Percentiles rank a stretch among this genome's conserved stretches.
Conservation (phyloP, 2,329 filamentous ascomycete species). For the Torrubiella hemipterigena region DNA sequence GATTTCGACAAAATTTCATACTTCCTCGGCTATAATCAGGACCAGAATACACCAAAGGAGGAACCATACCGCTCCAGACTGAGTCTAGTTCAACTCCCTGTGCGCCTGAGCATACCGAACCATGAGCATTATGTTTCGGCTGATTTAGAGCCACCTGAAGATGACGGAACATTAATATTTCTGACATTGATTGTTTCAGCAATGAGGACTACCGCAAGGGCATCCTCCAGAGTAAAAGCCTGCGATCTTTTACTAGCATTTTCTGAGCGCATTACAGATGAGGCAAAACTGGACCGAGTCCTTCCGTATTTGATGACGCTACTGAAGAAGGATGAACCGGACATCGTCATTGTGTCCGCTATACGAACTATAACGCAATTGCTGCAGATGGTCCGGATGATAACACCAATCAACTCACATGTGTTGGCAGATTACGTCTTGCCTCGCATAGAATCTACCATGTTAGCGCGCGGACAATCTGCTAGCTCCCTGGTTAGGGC, state of each 20-base stretch:
- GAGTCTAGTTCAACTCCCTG: slow-evolving; percentile 57
- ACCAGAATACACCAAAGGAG: slow-evolving; percentile 21
- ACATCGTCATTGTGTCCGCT: slow-evolving; percentile 75
- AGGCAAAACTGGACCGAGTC: slow-evolving; percentile 88
- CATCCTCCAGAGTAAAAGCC: slow-evolving; percentile 76
- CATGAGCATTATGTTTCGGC: slow-evolving; percentile 60
- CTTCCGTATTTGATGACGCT: slow-evolving; percentile 80
- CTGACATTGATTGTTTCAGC: slow-evolving; percentile 81
- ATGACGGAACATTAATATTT: slow-evolving; percentile 90
- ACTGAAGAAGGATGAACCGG: slow-evolving; percentile 62
- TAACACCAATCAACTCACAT: slow-evolving; percentile 65
- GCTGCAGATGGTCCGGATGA: slow-evolving; percentile 73
- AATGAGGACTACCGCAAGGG: slow-evolving; percentile 75
- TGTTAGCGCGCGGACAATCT: slow-evolving; percentile 29
- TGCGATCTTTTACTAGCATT: slow-evolving; percentile 90
- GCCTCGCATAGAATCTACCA: slow-evolving; percentile 45
- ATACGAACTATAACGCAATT: slow-evolving; percentile 82
- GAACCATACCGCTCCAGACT: slow-evolving; percentile 24
- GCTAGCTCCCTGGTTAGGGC: slow-evolving; percentile 66
- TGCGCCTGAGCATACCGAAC: slow-evolving; percentile 78
- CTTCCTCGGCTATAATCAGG: slow-evolving; percentile 66
- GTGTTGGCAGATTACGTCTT: slow-evolving; percentile 58
- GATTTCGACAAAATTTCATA: slow-evolving; percentile 98
- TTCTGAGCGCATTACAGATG: slow-evolving; percentile 80
- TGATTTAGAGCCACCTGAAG: slow-evolving; percentile 48